Evolutionary conservation across 352 stramenopile genomes (phyloP), one percentile per base, ranked within the genome.

Genomic region (Peronospora farinosa): DNA sequence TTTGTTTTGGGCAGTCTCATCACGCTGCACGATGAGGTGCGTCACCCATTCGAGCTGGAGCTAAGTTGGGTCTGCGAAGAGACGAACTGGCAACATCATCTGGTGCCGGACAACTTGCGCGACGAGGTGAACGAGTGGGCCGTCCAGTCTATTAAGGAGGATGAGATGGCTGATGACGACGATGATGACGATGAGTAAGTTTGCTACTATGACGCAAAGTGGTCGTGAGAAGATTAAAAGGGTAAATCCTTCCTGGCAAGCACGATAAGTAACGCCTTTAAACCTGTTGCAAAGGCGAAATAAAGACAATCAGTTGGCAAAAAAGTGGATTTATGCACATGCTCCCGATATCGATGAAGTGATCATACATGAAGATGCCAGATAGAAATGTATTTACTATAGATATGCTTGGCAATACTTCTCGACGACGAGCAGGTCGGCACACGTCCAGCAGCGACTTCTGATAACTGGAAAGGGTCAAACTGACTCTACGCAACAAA

Each of bases 11-110:
- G 12, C 32, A 96, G 88, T 62, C 74, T 99, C 60, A 87, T 98
- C 69, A 88, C 86, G 39, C 73, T 99, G 13, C 95, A 98, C 67
- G 92, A 98, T 63, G 92, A 97, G 62, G 77, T 94, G 45, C 98
- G 98, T 76, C 96, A 99, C 72, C 95, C 96, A 30, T 98, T 99
- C 63, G 92, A 98, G 72, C 67, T 99, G 30, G 96, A 99, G 71
- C 80, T 98, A 74, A 97, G 86, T 67, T 99, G 96, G 96, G 85
- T 99, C 57, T 96, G 79, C 59, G 82, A 98, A 69, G 92, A 95
- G 53, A 97, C 73, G 53, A 90, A 92, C 37, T 98, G 87, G 86
- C 90, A 98, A 72, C 94, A 98, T 80, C 67, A 85, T 54, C 72
- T 95, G 52, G 92, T 99, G 51, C 95, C 96, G 13, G 68, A 94